Evolutionary conservation across 495 filamentous ascomycete species (phyloP).

Genomic region (Elaphomyces granulatus): DNA sequence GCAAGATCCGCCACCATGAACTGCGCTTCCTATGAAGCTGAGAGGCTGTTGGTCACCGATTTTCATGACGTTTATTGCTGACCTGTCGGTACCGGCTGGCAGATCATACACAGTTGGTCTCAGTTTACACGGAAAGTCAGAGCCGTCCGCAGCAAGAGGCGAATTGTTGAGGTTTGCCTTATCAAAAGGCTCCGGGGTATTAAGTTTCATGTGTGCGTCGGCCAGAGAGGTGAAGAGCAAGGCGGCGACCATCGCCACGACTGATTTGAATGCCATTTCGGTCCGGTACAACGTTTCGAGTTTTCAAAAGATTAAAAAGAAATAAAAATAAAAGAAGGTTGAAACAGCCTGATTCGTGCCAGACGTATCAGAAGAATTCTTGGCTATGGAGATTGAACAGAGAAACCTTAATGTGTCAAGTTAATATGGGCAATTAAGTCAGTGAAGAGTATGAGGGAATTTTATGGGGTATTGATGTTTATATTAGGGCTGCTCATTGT

Average conservation of each 20-base stretch:
- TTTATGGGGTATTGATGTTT: too few relatives aligned
- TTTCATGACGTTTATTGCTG: conserved; percentile 18
- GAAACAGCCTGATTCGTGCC: conserved; percentile 22
- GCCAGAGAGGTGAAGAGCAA: conserved; percentile 35
- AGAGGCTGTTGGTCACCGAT: conserved; percentile 18
- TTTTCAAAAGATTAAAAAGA: not conserved
- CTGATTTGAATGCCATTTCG: conserved; percentile 29
- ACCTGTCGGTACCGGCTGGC: conserved; percentile 1
- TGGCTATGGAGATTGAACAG: conserved; percentile 11
- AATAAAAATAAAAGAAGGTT: not conserved
- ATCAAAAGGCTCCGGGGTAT: conserved; percentile 50
- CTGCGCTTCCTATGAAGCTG: conserved; percentile 36
- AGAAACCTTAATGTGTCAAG: not conserved
- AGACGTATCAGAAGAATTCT: conserved; percentile 25
- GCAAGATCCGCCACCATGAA: conserved; percentile 81
- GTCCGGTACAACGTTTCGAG: not conserved
- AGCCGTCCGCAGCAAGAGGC: conserved; percentile 44
- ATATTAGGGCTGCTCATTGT: too few relatives aligned
- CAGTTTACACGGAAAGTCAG: conserved; percentile 69
- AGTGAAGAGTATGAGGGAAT: too few relatives aligned
- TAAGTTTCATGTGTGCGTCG: conserved; percentile 58
- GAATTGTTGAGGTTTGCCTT: conserved; percentile 36
- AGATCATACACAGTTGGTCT: conserved; percentile 14
- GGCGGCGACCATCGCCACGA: conserved; percentile 20
- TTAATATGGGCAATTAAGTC: too few relatives aligned